Conservation (phyloP, 495 filamentous ascomycete species). For the Podospora pseudoanserina region DNA sequence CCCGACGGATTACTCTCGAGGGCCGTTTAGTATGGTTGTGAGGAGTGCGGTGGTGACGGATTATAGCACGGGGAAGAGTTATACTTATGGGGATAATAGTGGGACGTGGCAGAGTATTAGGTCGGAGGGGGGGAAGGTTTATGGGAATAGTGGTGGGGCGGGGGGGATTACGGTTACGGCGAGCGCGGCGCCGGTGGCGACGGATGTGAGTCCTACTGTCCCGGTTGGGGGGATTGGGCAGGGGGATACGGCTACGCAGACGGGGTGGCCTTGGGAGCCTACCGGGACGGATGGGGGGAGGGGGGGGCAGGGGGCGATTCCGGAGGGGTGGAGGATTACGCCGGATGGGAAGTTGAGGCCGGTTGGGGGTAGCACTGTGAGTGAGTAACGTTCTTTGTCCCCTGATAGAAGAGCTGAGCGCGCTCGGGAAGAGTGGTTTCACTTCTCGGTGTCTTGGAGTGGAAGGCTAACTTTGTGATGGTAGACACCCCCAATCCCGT, state of each 20-base stretch:
- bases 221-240: constrained; percentile 59
- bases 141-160: constrained; percentile 55
- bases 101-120: constrained; percentile 68
- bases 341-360: constrained; percentile 65
- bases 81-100: constrained; percentile 70
- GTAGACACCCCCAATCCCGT: constrained; percentile 13
- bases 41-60: constrained; percentile 74
- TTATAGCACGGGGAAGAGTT: constrained; percentile 83
- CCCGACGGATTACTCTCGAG: constrained; percentile 69
- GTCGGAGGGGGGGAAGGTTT: constrained; percentile 51
- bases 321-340: constrained; percentile 72
- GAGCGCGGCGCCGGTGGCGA: constrained; percentile 38
- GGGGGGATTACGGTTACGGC: constrained; percentile 47
- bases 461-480: neutral
- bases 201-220: constrained; percentile 37
- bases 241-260: constrained; percentile 40
- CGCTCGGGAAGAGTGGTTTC: neutral
- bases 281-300: constrained; percentile 29
- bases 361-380: constrained; percentile 41
- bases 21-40: constrained; percentile 82
- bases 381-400: constrained; percentile 18
- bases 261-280: constrained; percentile 49
- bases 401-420: neutral
- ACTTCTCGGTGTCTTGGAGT: neutral
- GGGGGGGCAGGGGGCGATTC: constrained; percentile 43